A percentile compares a stretch with the other conserved stretches of the same genome.
phyloP scores from a whole-genome alignment of 176 grass and related monocot species.

The Juncus effusus region DNA sequence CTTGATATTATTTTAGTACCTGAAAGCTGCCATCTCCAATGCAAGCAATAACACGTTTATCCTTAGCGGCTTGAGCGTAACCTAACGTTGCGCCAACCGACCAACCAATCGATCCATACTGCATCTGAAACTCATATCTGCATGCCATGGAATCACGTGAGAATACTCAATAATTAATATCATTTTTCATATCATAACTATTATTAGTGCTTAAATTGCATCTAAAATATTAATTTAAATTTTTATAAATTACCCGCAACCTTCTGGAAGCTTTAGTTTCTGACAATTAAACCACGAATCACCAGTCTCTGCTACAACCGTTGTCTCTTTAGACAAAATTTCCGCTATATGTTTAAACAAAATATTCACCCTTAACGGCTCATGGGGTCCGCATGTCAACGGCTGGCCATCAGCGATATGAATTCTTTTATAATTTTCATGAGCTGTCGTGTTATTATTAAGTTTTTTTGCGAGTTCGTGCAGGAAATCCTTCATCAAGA shows the following conservation, averaged over 20 bases:
- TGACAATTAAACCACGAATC: constrained; percentile 67
- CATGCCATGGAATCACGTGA: background rate
- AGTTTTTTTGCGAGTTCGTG: constrained; percentile 31
- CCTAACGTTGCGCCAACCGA: constrained; percentile 47
- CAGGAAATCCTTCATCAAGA: constrained; percentile 51
- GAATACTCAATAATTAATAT: background rate
- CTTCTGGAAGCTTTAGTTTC: constrained; percentile 49
- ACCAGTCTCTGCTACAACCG: constrained; percentile 50
- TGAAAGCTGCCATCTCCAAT: constrained; percentile 63
- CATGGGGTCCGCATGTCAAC: constrained; percentile 19
- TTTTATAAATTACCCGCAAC: constrained; percentile 42
- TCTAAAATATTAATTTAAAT: constrained; percentile 5
- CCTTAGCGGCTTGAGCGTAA: constrained; percentile 46
- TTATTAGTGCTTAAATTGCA: constrained; percentile 1
- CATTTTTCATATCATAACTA: background rate
- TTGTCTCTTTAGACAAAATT: constrained; percentile 36
- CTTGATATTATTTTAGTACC: constrained; percentile 10
- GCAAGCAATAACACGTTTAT: constrained; percentile 51
- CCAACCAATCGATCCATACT: constrained; percentile 15
- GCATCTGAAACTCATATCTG: constrained; percentile 64
- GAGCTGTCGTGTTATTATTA: constrained; percentile 41
- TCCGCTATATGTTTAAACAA: constrained; percentile 46
- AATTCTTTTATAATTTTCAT: constrained; percentile 42
- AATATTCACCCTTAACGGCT: constrained; percentile 51
- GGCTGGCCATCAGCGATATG: constrained; percentile 44